These are phyloP conservation scores for Lentinula novae-zelandiae DNA, from an alignment of 1,284 basidiomycete genomes.

Conservation along the genomic window DNA sequence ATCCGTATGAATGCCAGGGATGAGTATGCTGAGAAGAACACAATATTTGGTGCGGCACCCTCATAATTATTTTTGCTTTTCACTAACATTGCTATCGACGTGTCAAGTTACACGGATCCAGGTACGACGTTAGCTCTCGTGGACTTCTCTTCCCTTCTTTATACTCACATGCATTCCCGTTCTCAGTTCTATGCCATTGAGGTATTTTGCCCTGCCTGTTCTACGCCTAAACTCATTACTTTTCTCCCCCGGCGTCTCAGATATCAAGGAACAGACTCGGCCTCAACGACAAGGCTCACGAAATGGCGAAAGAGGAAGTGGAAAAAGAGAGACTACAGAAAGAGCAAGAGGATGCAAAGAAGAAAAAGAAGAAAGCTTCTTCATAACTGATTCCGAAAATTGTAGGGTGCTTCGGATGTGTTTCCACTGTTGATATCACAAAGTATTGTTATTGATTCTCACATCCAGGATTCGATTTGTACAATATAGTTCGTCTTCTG, in stretches of 20 bases:
- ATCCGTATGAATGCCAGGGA: conserved; percentile 79
- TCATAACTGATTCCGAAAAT: background rate
- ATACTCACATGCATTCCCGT: background rate
- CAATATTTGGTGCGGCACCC: conserved; percentile 77
- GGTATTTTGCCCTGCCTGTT: conserved; percentile 36
- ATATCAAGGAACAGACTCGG: conserved; percentile 92
- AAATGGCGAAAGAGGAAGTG: conserved; percentile 70
- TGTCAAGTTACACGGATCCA: conserved; percentile 71
- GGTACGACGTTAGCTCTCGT: conserved; percentile 31
- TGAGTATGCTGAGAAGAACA: conserved; percentile 92
- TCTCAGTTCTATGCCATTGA: conserved; percentile 87
- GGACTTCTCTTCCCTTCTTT: background rate
- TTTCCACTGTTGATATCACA: background rate
- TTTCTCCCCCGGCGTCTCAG: conserved; percentile 31
- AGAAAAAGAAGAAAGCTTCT: conserved; percentile 18
- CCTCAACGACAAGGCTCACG: conserved; percentile 88
- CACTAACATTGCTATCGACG: conserved; percentile 8
- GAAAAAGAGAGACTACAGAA: conserved; percentile 56
- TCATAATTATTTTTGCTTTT: conserved; percentile 3
- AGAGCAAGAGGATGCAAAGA: conserved; percentile 33
- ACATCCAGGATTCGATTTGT: background rate
- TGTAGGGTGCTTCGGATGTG: background rate
- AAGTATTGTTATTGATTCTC: background rate
- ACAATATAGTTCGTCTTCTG: background rate
- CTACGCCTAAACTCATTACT: background rate